phyloP scores from a whole-genome alignment of 164 flowering plant species.

The Houttuynia cordata region DNA sequence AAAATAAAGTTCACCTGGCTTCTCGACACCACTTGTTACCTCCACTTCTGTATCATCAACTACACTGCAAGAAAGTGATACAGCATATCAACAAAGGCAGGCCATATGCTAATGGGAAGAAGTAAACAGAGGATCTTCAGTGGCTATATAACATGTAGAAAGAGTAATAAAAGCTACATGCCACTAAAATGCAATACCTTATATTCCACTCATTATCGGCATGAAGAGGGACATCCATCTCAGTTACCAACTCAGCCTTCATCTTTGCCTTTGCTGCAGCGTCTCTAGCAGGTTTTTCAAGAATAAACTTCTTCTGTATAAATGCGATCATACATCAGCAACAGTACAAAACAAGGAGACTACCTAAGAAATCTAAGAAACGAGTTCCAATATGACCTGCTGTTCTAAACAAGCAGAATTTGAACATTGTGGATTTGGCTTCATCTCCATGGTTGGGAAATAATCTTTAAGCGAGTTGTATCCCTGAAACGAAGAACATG shows the following conservation, averaged over 20 bases:
- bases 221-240: conserved; percentile 50
- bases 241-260: conserved; percentile 52
- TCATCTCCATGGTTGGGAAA: conserved; percentile 98
- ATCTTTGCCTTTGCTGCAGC: conserved; percentile 79
- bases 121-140: background rate
- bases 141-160: background rate
- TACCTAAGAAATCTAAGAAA: background rate
- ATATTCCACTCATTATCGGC: conserved; percentile 93
- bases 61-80: conserved; percentile 39
- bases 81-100: background rate
- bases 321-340: conserved; percentile 23
- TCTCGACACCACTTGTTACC: conserved; percentile 11
- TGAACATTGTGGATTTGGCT: conserved; percentile 93
- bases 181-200: conserved; percentile 29
- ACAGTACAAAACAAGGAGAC: background rate
- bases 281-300: conserved; percentile 73
- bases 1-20: conserved; percentile 41
- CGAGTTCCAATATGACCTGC: conserved; percentile 37
- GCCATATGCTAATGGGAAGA: background rate
- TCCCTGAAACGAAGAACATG: conserved; percentile 38
- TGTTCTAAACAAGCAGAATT: conserved; percentile 77
- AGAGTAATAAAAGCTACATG: background rate
- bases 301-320: conserved; percentile 60
- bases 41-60: conserved; percentile 49
- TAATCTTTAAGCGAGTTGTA: conserved; percentile 91